These are phyloP conservation scores for Peltaster fructicola DNA, from an alignment of 2,329 filamentous ascomycete genomes.

Conservation along the genomic window DNA sequence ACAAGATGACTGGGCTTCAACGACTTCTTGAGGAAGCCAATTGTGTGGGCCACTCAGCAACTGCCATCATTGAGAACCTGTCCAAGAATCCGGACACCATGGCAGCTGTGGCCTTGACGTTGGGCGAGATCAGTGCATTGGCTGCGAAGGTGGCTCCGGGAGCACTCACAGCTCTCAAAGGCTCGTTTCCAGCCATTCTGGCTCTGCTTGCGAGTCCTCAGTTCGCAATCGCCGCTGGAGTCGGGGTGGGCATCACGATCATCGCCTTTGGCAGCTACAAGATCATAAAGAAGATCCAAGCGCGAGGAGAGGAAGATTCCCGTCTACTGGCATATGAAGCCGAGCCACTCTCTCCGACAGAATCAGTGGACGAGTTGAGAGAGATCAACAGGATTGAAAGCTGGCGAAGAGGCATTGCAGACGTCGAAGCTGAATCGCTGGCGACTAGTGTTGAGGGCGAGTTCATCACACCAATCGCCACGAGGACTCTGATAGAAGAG, in stretches of 20 bases:
- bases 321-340: slow-evolving; percentile 7
- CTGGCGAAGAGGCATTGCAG: slow-evolving; percentile 47
- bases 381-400: slow-evolving; percentile 40
- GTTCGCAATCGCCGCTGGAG: slow-evolving; percentile 80
- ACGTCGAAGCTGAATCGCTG: slow-evolving; percentile 33
- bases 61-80: slow-evolving; percentile 62
- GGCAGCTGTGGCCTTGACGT: slow-evolving; percentile 77
- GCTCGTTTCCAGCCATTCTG: slow-evolving; percentile 69
- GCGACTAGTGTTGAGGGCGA: slow-evolving; percentile 48
- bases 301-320: slow-evolving; percentile 17
- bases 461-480: slow-evolving; percentile 43
- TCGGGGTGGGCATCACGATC: slow-evolving; percentile 82
- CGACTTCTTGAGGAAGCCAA: slow-evolving; percentile 68
- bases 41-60: slow-evolving; percentile 71
- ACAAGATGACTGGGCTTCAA: slow-evolving; percentile 59
- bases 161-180: slow-evolving; percentile 58
- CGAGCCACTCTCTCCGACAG: slow-evolving; percentile 6
- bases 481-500: slow-evolving; percentile 25
- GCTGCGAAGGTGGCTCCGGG: slow-evolving; percentile 70
- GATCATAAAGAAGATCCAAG: slow-evolving; percentile 73
- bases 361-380: slow-evolving; percentile 38
- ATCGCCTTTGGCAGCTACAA: slow-evolving; percentile 95
- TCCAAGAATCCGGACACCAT: slow-evolving; percentile 78
- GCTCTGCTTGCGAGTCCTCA: slow-evolving; percentile 76
- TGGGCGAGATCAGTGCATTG: slow-evolving; percentile 77